phyloP scores from a whole-genome alignment of 345 rosid species.

The Balakata baccata region DNA sequence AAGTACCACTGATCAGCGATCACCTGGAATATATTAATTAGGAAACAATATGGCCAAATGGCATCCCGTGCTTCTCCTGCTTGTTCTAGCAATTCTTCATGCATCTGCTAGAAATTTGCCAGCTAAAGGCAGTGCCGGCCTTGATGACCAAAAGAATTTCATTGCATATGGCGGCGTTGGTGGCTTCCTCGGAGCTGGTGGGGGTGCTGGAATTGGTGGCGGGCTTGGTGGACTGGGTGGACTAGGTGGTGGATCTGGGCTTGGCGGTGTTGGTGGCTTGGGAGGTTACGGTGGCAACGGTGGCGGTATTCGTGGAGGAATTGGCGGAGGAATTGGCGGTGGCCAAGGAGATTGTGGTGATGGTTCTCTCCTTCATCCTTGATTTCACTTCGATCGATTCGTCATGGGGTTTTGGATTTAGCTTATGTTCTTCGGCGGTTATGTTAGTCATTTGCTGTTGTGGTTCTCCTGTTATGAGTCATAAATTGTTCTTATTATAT shows the following conservation, averaged over 20 bases:
- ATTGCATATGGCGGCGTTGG: conserved; percentile 14
- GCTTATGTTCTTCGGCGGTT: too few species aligned
- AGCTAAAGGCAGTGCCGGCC: neutral
- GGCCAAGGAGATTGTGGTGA: neutral
- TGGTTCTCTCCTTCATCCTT: conserved; percentile 6
- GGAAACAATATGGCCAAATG: neutral
- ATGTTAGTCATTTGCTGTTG: too few species aligned
- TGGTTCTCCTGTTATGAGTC: too few species aligned
- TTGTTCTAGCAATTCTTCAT: neutral
- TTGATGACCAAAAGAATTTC: conserved; percentile 15
- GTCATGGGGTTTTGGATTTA: neutral
- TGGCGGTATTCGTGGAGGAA: neutral
- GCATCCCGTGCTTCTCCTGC: neutral
- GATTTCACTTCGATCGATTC: neutral
- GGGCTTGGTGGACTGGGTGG: neutral
- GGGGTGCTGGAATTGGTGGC: neutral
- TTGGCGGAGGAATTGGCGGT: too few species aligned
- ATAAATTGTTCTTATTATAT: too few species aligned
- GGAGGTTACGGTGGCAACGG: conserved; percentile 4
- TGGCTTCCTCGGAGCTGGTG: conserved; percentile 12
- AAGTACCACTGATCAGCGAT: neutral
- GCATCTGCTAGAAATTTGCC: conserved; percentile 5
- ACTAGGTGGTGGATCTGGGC: neutral
- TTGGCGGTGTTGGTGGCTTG: conserved; percentile 8
- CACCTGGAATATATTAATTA: neutral